Conservation (phyloP, 2,329 filamentous ascomycete genomes). For the Exophiala lecanii-corni region DNA sequence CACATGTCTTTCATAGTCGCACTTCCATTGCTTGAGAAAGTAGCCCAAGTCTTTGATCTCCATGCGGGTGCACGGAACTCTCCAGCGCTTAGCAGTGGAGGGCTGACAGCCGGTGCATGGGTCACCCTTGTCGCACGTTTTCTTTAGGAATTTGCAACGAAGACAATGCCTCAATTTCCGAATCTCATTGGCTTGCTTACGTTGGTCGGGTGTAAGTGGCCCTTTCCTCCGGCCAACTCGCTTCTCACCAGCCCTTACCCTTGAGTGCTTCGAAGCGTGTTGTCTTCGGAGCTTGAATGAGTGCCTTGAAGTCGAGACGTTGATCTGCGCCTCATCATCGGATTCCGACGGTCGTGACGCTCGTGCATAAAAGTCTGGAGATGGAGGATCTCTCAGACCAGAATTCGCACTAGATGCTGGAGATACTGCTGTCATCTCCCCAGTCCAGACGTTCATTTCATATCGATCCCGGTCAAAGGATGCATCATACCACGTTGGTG, state of each 20-base stretch:
- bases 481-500: not conserved
- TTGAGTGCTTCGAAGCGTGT: too few species aligned
- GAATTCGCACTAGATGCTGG: not conserved
- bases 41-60: slow-evolving; percentile 98
- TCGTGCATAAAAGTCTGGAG: too few species aligned
- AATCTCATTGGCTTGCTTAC: slow-evolving; percentile 95
- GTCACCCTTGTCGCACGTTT: slow-evolving; percentile 97
- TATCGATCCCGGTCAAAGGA: not conserved
- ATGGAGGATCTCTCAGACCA: not conserved
- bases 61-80: slow-evolving; percentile 94
- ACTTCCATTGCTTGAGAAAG: slow-evolving; percentile 99
- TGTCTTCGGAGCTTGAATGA: too few species aligned
- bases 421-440: not conserved
- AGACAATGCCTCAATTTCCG: slow-evolving; percentile 89
- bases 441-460: not conserved
- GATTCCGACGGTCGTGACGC: too few species aligned
- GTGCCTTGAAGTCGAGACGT: too few species aligned
- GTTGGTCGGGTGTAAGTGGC: slow-evolving; percentile 84
- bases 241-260: too few species aligned
- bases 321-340: too few species aligned
- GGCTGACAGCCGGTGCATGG: slow-evolving; percentile 93
- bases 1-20: slow-evolving; percentile 88
- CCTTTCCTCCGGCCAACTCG: slow-evolving; percentile 87
- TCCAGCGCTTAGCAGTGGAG: slow-evolving; percentile 91
- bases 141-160: slow-evolving; percentile 97